A percentile compares a stretch with the other conserved stretches of the same genome.
These are phyloP conservation scores for Yamadazyma akitaensis DNA, from an alignment of 805 yeast genomes.

Conservation along the genomic window DNA sequence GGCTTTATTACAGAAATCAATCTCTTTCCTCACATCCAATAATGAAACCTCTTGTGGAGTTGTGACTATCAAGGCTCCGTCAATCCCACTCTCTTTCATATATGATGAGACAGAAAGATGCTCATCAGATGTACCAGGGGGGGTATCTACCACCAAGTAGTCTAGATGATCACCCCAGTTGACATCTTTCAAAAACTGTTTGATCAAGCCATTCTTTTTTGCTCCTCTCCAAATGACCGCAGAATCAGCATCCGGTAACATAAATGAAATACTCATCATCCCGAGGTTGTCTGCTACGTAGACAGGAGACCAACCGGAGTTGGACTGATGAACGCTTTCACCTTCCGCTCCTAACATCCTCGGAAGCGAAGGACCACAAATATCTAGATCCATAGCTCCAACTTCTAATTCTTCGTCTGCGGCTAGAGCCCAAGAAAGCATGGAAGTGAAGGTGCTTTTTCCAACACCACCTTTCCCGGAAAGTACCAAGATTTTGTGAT, in stretches of 20 bases:
- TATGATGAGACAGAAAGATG: slow-evolving; percentile 87
- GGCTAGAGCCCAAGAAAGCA: slow-evolving; percentile 96
- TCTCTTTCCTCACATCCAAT: slow-evolving; percentile 91
- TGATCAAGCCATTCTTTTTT: slow-evolving; percentile 90
- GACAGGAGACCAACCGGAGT: slow-evolving; percentile 95
- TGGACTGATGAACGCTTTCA: slow-evolving; percentile 83
- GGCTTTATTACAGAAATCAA: slow-evolving; percentile 92
- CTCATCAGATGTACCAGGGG: slow-evolving; percentile 98
- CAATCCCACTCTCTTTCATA: slow-evolving; percentile 85
- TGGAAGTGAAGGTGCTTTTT: slow-evolving; percentile 90
- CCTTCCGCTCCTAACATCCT: slow-evolving; percentile 89
- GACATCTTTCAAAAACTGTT: slow-evolving; percentile 90
- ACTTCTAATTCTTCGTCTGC: slow-evolving; percentile 75
- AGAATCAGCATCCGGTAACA: slow-evolving; percentile 89
- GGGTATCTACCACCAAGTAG: slow-evolving; percentile 89
- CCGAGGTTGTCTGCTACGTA: slow-evolving; percentile 94
- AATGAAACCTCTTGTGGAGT: slow-evolving; percentile 98
- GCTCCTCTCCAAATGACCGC: slow-evolving; percentile 97
- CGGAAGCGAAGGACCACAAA: slow-evolving; percentile 97
- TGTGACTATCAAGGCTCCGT: slow-evolving; percentile 92
- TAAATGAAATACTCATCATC: slow-evolving; percentile 90
- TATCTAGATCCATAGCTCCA: slow-evolving; percentile 96
- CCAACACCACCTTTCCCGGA: slow-evolving; percentile 97
- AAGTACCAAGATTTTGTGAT: slow-evolving; percentile 76
- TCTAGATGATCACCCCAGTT: slow-evolving; percentile 87